Evolutionary conservation across 495 filamentous ascomycete genomes (phyloP), one percentile per base, ranked within the genome.

Genomic region (Trichocladium antarcticum): DNA sequence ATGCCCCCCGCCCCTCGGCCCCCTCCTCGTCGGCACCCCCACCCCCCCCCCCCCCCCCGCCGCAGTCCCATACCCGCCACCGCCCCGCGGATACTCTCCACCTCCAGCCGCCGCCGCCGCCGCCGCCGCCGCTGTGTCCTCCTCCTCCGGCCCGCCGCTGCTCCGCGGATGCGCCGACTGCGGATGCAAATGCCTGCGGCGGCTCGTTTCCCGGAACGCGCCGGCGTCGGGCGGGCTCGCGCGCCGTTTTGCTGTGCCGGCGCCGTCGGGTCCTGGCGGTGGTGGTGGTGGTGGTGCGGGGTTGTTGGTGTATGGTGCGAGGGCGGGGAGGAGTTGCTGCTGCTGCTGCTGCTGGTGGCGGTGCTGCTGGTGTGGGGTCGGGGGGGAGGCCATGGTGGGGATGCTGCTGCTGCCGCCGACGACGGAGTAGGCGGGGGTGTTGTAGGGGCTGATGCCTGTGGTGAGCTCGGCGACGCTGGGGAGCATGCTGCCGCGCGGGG

Each of bases 381-480:
- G 5, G 10, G 67, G 68, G 42, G 64, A 71, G 20, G 54, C 57
- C 21, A 50, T 68, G 5, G n/a, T 43, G 17, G 16, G 5, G 29
- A 9, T 22, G 42, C 7, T n/a, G 12, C 37, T 6, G 6, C 37
- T 2, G 6, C 6, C 17, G 37, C 17, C 17, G 37, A 1, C 1
- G 19, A 20, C 14, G 10, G 39, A 35, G 51, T 76, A 76, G 5
- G 74, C 74, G 16, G 74, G 72, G 16, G 72, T 73, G 57, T 57
- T 73, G 49, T 77, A 77, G 14, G 74, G 72, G 45, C 70, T 73
- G 22, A 75, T 56, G 16, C 74, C 75, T 1, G 75, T 78, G 0
- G 75, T 78, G 51, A 78, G 67, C 56, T 78, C 74, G 16, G 70
- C 69, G 9, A 78, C 66, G 55, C 73, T 70, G 6, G 75, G 75